Evolutionary conservation across 2,329 filamentous ascomycete genomes (phyloP).

Genomic region (Pleoardoris graminearum): DNA sequence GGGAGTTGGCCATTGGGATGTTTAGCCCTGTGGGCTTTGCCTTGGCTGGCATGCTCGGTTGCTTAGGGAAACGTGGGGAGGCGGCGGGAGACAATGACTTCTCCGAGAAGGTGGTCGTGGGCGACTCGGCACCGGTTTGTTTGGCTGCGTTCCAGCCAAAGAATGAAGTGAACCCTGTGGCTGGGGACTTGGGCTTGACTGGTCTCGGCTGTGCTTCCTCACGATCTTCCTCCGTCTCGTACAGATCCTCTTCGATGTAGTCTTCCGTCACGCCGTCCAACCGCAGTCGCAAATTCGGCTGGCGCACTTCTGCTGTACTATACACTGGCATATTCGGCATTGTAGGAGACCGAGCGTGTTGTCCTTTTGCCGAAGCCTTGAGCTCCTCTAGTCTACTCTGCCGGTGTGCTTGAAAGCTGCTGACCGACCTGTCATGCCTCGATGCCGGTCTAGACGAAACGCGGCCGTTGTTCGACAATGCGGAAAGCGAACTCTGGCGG

Average conservation of each 20-base stretch:
- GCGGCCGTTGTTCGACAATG: constrained; percentile 15
- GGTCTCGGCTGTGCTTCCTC: constrained; percentile 19
- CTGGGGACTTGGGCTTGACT: constrained; percentile 50
- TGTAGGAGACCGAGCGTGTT: constrained; percentile 41
- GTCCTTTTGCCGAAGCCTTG: constrained; percentile 23
- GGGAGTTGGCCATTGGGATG: constrained; percentile 55
- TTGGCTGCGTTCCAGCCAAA: constrained; percentile 66
- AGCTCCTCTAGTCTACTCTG: constrained; percentile 32
- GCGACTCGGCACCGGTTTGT: constrained; percentile 59
- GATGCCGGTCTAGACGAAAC: constrained; percentile 15
- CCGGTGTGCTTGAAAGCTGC: constrained; percentile 36
- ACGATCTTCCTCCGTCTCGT: constrained; percentile 33
- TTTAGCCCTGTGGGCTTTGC: constrained; percentile 54
- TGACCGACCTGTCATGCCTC: constrained; percentile 44
- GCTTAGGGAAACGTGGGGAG: constrained; percentile 52
- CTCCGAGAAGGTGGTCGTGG: constrained; percentile 66
- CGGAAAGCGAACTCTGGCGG: constrained; percentile 27
- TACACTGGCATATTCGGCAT: constrained; percentile 46
- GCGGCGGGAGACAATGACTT: constrained; percentile 61
- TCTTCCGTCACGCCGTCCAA: constrained; percentile 44
- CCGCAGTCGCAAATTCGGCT: constrained; percentile 39
- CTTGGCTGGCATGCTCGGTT: constrained; percentile 34
- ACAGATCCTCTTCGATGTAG: constrained; percentile 42
- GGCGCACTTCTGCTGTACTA: constrained; percentile 31
- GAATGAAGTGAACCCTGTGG: constrained; percentile 64